phyloP scores from a whole-genome alignment of 2,329 filamentous ascomycete species.

The Claviceps paspali region DNA sequence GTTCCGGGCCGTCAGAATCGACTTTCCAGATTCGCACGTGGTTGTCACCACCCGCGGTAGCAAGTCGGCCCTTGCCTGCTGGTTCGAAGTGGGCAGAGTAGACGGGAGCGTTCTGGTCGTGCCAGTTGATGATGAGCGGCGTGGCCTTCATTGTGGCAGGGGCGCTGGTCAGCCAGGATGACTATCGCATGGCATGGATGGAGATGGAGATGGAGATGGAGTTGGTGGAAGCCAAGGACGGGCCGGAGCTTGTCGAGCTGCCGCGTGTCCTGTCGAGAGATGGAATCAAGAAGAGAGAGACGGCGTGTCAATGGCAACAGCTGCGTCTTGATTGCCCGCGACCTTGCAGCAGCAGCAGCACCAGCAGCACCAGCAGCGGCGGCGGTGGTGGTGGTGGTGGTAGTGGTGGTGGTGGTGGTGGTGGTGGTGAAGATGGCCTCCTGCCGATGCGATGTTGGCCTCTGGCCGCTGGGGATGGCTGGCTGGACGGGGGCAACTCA shows the following conservation, averaged over 20 bases:
- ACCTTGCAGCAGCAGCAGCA: background rate
- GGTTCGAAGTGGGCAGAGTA: constrained; percentile 97
- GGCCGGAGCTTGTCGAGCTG: background rate
- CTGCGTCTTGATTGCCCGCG: background rate
- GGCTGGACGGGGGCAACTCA: too few species aligned
- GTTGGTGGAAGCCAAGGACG: background rate
- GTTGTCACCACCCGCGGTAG: constrained; percentile 90
- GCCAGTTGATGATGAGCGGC: constrained; percentile 96
- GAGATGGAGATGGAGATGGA: constrained; percentile 9
- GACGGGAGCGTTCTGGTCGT: constrained; percentile 90
- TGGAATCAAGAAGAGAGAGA: background rate
- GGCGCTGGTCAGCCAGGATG: constrained; percentile 12
- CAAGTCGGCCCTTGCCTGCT: constrained; percentile 76
- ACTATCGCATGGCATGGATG: constrained; percentile 16
- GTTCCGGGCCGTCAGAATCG: constrained; percentile 68
- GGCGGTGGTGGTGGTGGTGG: too few species aligned
- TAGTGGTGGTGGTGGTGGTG: too few species aligned
- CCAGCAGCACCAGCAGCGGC: too few species aligned
- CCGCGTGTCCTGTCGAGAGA: background rate
- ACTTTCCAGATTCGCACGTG: constrained; percentile 94
- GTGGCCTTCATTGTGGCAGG: constrained; percentile 72
- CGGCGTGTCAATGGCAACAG: background rate
- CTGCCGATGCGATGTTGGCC: background rate
- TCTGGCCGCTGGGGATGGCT: background rate
- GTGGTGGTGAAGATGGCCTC: background rate